These are phyloP conservation scores for Penstemon barbatus DNA, from an alignment of 257 asterid genomes.

Conservation along the genomic window DNA sequence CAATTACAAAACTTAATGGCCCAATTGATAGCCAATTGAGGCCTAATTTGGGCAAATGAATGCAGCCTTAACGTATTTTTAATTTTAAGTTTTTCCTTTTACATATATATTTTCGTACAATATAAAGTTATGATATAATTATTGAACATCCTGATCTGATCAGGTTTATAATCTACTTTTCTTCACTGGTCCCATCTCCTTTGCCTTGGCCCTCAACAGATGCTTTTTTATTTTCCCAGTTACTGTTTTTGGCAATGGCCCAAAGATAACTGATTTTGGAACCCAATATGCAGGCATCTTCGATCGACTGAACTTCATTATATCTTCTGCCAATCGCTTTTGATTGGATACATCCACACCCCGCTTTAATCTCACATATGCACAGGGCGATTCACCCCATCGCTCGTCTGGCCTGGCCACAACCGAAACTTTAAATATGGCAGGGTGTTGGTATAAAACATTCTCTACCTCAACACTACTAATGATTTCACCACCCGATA, in stretches of 20 bases:
- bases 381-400: slow-evolving; percentile 98
- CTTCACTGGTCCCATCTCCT: slow-evolving; percentile 83
- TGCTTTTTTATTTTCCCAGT: slow-evolving; percentile 97
- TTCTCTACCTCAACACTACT: slow-evolving; percentile 96
- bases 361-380: slow-evolving; percentile 75
- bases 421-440: slow-evolving; percentile 74
- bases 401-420: slow-evolving; percentile 85
- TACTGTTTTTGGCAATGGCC: slow-evolving; percentile 93
- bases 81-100: no score
- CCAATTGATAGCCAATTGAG: no score
- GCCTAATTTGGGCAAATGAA: no score
- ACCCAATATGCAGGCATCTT: slow-evolving; percentile 91
- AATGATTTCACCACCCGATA: slow-evolving; percentile 91
- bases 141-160: not conserved
- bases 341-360: slow-evolving; percentile 42
- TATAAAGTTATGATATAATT: no score
- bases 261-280: slow-evolving; percentile 78
- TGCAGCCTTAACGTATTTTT: no score
- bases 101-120: no score
- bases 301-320: slow-evolving; percentile 70
- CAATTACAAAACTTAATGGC: no score
- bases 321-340: slow-evolving; percentile 54
- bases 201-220: slow-evolving; percentile 75
- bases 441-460: slow-evolving; percentile 73
- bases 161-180: slow-evolving; percentile 55